These are phyloP conservation scores for Hanseniaspora meyeri DNA, from an alignment of 805 yeast species.

Conservation along the genomic window DNA sequence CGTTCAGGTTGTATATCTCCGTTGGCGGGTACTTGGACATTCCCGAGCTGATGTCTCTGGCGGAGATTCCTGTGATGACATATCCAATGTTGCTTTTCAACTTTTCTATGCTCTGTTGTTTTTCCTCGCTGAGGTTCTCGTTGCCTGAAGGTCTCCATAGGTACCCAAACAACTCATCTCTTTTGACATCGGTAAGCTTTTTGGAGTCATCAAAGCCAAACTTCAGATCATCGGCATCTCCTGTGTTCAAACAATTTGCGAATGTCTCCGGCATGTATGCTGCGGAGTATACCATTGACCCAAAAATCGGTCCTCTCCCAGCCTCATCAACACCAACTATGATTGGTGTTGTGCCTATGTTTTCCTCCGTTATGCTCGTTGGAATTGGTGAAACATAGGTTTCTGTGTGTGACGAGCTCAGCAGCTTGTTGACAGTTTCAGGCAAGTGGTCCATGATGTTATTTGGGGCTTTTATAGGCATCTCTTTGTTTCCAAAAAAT, in stretches of 20 bases:
- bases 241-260: conserved; percentile 22
- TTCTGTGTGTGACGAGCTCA: conserved; percentile 28
- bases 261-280: conserved; percentile 43
- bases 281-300: conserved; percentile 94
- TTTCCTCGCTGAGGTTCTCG: conserved; percentile 35
- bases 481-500: neutral
- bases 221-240: conserved; percentile 39
- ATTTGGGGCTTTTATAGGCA: neutral
- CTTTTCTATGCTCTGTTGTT: conserved; percentile 14
- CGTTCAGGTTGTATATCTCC: conserved; percentile 57
- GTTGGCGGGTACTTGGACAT: conserved; percentile 60
- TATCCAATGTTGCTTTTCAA: conserved; percentile 48
- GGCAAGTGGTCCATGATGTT: conserved; percentile 18
- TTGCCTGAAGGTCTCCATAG: conserved; percentile 35
- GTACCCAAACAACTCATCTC: conserved; percentile 48
- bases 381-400: conserved; percentile 46
- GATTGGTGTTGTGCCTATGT: conserved; percentile 31
- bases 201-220: conserved; percentile 92
- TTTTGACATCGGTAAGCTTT: conserved; percentile 57
- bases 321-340: conserved; percentile 93
- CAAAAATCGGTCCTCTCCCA: conserved; percentile 95
- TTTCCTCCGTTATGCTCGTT: conserved; percentile 19
- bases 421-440: conserved; percentile 22
- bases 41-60: conserved; percentile 75
- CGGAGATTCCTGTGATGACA: conserved; percentile 74